A percentile compares a stretch with the other conserved stretches of the same genome.
Conservation (phyloP, 2,329 filamentous ascomycete species). For the Fusarium bactridioides region DNA sequence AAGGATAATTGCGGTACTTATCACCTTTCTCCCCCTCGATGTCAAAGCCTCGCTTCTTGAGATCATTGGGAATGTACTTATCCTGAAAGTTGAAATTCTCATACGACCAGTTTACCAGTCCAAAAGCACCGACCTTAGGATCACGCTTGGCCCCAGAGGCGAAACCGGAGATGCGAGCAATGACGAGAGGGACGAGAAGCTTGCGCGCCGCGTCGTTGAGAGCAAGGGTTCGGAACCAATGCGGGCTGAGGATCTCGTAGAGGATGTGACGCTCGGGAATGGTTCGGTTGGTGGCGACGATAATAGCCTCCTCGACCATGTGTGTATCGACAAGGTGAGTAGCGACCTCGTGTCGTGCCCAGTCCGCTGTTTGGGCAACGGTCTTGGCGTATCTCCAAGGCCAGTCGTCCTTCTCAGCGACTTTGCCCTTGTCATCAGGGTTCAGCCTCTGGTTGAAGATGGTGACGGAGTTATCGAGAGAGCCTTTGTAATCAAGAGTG, state of each 20-base stretch:
- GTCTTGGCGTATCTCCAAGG: conserved; percentile 32
- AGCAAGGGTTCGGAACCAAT: conserved; percentile 27
- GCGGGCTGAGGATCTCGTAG: conserved; percentile 22
- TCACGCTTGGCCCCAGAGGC: background rate
- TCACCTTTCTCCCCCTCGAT: conserved; percentile 3
- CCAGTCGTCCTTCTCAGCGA: conserved; percentile 28
- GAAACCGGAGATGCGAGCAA: conserved; percentile 14
- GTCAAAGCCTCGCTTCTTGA: conserved; percentile 31
- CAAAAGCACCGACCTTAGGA: background rate
- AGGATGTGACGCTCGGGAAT: conserved; percentile 13
- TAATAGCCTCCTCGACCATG: conserved; percentile 29
- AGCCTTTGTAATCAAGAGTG: conserved; percentile 22
- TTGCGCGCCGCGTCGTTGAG: conserved; percentile 13
- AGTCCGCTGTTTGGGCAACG: conserved; percentile 26
- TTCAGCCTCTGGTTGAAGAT: conserved; percentile 23
- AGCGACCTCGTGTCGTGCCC: conserved; percentile 27
- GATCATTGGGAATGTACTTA: conserved; percentile 30
- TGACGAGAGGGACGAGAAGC: conserved; percentile 10
- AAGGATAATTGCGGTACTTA: conserved; percentile 30
- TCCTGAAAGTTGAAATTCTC: conserved; percentile 31
- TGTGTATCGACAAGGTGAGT: conserved; percentile 28
- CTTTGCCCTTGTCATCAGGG: background rate
- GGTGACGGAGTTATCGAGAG: conserved; percentile 12
- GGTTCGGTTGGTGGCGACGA: conserved; percentile 27
- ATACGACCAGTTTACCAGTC: conserved; percentile 13